Conservation (phyloP, 2,329 filamentous ascomycete species). For the Calonectria fujianensis region DNA sequence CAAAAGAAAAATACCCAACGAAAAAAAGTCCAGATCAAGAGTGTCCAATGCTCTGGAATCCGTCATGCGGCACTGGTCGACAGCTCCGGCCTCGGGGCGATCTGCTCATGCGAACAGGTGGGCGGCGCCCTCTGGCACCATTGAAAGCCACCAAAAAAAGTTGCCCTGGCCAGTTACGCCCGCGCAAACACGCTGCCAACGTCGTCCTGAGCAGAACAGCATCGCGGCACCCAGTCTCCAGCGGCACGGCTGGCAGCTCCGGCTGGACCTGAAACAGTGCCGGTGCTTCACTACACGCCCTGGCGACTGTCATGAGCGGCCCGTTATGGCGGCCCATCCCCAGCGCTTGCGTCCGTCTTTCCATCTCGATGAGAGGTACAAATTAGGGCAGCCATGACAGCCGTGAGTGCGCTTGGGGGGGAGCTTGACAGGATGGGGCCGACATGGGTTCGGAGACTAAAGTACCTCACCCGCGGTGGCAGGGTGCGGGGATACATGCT, state of each 20-base stretch:
- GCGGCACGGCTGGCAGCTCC: constrained; percentile 1
- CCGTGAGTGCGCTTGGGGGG: neutral
- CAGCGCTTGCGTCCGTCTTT: constrained; percentile 43
- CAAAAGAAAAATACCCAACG: neutral
- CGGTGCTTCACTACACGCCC: constrained; percentile 50
- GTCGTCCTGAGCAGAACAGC: constrained; percentile 15
- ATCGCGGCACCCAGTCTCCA: constrained; percentile 19
- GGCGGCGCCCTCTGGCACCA: constrained; percentile 23
- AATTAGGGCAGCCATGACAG: neutral
- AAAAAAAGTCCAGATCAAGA: no score
- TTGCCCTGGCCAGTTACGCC: neutral
- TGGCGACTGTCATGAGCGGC: constrained; percentile 35
- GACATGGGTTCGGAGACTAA: constrained; percentile 3
- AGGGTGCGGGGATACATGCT: constrained; percentile 36
- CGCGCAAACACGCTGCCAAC: neutral
- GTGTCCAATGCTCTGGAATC: no score
- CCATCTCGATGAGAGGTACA: constrained; percentile 1
- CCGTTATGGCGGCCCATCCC: constrained; percentile 16
- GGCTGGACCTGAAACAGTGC: constrained; percentile 49
- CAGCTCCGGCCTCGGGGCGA: constrained; percentile 6
- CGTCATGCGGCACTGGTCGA: neutral
- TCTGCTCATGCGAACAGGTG: constrained; percentile 33
- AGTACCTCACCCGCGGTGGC: constrained; percentile 44
- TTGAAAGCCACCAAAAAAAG: neutral
- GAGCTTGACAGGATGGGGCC: neutral